Evolutionary conservation across 1,284 basidiomycete species (phyloP).

Genomic region (Agroathelia rolfsii): DNA sequence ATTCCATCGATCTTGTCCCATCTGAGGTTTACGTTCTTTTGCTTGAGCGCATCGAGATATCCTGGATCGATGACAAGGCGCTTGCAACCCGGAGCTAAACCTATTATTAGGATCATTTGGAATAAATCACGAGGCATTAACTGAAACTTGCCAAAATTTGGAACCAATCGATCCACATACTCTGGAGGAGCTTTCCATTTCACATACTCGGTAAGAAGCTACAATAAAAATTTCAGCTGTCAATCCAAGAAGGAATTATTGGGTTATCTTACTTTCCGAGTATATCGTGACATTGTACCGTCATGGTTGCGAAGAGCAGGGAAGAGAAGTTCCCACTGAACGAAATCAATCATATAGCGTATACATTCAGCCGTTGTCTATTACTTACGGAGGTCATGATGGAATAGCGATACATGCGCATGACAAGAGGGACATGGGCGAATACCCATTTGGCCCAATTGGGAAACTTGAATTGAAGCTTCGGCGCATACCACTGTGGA

Average conservation of each 20-base stretch:
- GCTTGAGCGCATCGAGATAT: slow-evolving; percentile 38
- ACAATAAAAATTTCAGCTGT: no score
- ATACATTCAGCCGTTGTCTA: slow-evolving; percentile 12
- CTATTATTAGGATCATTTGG: slow-evolving; percentile 5
- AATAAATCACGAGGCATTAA: neutral
- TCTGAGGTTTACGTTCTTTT: slow-evolving; percentile 39
- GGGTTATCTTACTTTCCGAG: no score
- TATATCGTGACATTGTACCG: no score
- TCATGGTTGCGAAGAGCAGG: no score
- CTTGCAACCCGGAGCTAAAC: slow-evolving; percentile 43
- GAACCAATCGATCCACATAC: slow-evolving; percentile 33
- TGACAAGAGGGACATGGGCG: slow-evolving; percentile 34
- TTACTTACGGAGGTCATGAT: slow-evolving; percentile 34
- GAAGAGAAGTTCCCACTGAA: neutral
- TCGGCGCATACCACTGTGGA: slow-evolving; percentile 38
- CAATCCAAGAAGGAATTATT: no score
- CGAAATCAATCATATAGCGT: neutral
- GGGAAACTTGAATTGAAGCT: slow-evolving; percentile 30
- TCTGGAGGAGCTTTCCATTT: slow-evolving; percentile 31
- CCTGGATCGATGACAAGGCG: slow-evolving; percentile 45
- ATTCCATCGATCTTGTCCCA: slow-evolving; percentile 35
- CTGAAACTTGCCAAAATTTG: slow-evolving; percentile 31
- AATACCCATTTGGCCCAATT: slow-evolving; percentile 36
- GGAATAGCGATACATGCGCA: slow-evolving; percentile 34
- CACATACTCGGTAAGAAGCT: slow-evolving; percentile 35